A percentile compares a stretch with the other conserved stretches of the same genome.
These are phyloP conservation scores for Adansonia madagascariensis DNA, from an alignment of 441 rosid species.

Conservation along the genomic window DNA sequence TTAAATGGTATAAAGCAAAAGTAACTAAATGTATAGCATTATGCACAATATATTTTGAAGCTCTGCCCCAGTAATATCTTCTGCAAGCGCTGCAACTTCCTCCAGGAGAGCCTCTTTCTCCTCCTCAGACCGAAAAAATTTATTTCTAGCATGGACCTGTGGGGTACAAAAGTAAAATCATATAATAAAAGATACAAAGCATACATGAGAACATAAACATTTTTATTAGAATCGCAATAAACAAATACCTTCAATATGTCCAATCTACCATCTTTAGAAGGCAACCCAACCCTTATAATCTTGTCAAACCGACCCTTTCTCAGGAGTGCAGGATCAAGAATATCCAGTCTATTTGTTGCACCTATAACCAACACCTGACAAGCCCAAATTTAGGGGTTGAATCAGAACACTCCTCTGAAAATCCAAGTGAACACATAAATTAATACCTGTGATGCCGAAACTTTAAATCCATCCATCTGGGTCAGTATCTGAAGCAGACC, in stretches of 20 bases:
- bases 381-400: slow-evolving; percentile 39
- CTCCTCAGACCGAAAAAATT: slow-evolving; percentile 79
- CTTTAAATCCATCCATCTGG: slow-evolving; percentile 98
- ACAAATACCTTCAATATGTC: slow-evolving; percentile 80
- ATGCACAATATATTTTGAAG: slow-evolving; percentile 90
- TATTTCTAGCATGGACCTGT: slow-evolving; percentile 97
- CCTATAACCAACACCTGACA: slow-evolving; percentile 90
- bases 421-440: slow-evolving; percentile 27
- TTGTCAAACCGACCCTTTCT: slow-evolving; percentile 99
- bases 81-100: slow-evolving; percentile 83
- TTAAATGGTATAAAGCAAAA: slow-evolving; percentile 3
- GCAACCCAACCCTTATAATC: slow-evolving; percentile 93
- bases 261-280: slow-evolving; percentile 90
- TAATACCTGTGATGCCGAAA: slow-evolving; percentile 81
- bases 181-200: slow-evolving; percentile 23
- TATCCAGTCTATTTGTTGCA: slow-evolving; percentile 95
- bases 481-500: slow-evolving; percentile 97
- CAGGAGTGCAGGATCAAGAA: slow-evolving; percentile 93
- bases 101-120: slow-evolving; percentile 74
- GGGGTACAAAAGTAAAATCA: slow-evolving; percentile 26
- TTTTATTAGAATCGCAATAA: slow-evolving; percentile 13
- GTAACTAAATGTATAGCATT: slow-evolving; percentile 20
- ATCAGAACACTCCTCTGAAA: slow-evolving; percentile 14
- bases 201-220: slow-evolving; percentile 28
- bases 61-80: slow-evolving; percentile 97